Conservation (phyloP, 371 early-diverging fungal genomes). For the Mucor irregularis region DNA sequence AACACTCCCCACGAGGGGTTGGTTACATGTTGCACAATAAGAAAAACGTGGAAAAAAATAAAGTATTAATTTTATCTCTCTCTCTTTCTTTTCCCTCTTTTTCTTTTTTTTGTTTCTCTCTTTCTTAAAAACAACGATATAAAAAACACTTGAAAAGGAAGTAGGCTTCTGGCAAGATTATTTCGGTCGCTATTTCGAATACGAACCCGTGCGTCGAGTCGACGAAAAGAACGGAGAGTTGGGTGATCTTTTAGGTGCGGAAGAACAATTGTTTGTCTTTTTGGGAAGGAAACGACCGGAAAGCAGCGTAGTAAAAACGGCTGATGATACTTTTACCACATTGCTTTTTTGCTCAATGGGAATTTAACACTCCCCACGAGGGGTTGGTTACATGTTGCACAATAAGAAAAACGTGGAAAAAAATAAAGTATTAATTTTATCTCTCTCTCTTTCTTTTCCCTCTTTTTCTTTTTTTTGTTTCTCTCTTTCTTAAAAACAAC, state of each 20-base stretch:
- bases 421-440: slow-evolving; percentile 2
- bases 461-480: slow-evolving; percentile 1
- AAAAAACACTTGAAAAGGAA: slow-evolving; percentile 51
- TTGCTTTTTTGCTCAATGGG: slow-evolving; percentile 53
- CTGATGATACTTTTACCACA: slow-evolving; percentile 60
- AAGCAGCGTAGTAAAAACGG: slow-evolving; percentile 43
- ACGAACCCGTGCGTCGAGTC: slow-evolving; percentile 51
- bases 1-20: neutral
- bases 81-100: neutral
- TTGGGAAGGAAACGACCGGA: slow-evolving; percentile 36
- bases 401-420: slow-evolving; percentile 3
- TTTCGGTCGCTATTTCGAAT: slow-evolving; percentile 58
- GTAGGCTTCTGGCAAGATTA: slow-evolving; percentile 63
- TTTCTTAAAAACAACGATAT: neutral
- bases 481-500: neutral
- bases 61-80: neutral
- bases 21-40: neutral
- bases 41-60: slow-evolving; percentile 7
- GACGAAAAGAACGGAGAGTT: slow-evolving; percentile 3
- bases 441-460: neutral
- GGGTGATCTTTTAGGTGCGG: slow-evolving; percentile 44
- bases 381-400: neutral
- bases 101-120: neutral
- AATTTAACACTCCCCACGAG: slow-evolving; percentile 8
- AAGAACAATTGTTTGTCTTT: slow-evolving; percentile 53